These are phyloP conservation scores for Neoascochyta sp. DNA, from an alignment of 2,329 filamentous ascomycete genomes.

Conservation along the genomic window DNA sequence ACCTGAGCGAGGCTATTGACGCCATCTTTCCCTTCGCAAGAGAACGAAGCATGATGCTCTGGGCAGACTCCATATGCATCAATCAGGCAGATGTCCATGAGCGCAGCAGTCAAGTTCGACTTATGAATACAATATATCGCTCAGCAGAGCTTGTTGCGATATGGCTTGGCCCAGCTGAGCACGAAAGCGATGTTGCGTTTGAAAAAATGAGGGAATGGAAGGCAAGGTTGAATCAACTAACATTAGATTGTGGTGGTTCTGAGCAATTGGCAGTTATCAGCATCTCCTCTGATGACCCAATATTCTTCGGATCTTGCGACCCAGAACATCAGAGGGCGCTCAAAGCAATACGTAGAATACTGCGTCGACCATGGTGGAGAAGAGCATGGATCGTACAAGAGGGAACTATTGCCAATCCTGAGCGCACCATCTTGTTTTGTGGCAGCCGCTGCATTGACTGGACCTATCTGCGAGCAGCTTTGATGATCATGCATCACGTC, in stretches of 20 bases:
- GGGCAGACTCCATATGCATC: constrained; percentile 5
- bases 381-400: constrained; percentile 11
- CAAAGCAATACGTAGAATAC: constrained; percentile 1
- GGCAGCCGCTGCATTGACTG: constrained; percentile 2
- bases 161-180: constrained; percentile 8
- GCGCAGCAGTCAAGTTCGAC: constrained; percentile 4
- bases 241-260: too few relatives aligned
- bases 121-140: constrained; percentile 11
- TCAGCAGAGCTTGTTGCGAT: constrained; percentile 5
- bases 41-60: too few relatives aligned
- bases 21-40: too few relatives aligned
- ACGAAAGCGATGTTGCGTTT: constrained; percentile 6
- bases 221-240: too few relatives aligned
- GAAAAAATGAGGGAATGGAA: constrained; percentile 3
- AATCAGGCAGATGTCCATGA: constrained; percentile 5
- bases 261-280: neutral
- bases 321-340: neutral
- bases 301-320: constrained; percentile 1
- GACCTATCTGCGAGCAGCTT: neutral
- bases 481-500: too few relatives aligned
- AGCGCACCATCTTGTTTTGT: constrained; percentile 2
- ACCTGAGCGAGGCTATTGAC: too few relatives aligned
- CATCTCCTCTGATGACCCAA: constrained; percentile 1
- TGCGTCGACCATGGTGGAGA: constrained; percentile 4
- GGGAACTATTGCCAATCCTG: constrained; percentile 1